Conservation (phyloP, 805 yeast species). For the Candida golubevii region DNA sequence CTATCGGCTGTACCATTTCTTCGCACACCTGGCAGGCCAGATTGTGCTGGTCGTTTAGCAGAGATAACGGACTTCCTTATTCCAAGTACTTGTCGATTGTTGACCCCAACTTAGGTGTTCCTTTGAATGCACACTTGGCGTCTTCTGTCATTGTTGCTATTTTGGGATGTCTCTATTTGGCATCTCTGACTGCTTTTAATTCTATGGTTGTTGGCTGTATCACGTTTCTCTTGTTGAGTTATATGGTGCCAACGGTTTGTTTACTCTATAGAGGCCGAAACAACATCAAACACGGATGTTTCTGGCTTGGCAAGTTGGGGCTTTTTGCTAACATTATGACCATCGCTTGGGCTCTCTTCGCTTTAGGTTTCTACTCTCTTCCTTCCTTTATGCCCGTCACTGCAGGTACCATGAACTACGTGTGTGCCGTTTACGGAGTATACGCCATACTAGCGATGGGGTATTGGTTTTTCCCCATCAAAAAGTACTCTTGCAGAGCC, state of each 20-base stretch:
- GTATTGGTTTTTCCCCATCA: conserved; percentile 42
- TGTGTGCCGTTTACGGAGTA: conserved; percentile 24
- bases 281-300: conserved; percentile 37
- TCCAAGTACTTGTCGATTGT: conserved; percentile 35
- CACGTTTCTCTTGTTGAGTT: conserved; percentile 34
- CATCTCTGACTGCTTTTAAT: conserved; percentile 37
- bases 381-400: conserved; percentile 30
- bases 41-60: conserved; percentile 40
- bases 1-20: conserved; percentile 35
- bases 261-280: conserved; percentile 34
- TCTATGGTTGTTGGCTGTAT: conserved; percentile 37
- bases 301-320: conserved; percentile 40
- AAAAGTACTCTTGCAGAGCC: conserved; percentile 34
- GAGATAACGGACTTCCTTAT: conserved; percentile 42
- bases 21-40: conserved; percentile 44
- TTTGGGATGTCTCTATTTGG: conserved; percentile 35
- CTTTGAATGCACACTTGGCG: conserved; percentile 38
- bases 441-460: conserved; percentile 33
- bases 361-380: conserved; percentile 36
- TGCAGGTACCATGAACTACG: conserved; percentile 28
- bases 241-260: conserved; percentile 33
- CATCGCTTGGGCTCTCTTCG: conserved; percentile 33
- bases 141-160: conserved; percentile 31
- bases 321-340: conserved; percentile 30
- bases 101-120: conserved; percentile 36